Base-by-base conservation (phyloP, 805 yeast species). In the Hanseniaspora thailandica region DNA sequence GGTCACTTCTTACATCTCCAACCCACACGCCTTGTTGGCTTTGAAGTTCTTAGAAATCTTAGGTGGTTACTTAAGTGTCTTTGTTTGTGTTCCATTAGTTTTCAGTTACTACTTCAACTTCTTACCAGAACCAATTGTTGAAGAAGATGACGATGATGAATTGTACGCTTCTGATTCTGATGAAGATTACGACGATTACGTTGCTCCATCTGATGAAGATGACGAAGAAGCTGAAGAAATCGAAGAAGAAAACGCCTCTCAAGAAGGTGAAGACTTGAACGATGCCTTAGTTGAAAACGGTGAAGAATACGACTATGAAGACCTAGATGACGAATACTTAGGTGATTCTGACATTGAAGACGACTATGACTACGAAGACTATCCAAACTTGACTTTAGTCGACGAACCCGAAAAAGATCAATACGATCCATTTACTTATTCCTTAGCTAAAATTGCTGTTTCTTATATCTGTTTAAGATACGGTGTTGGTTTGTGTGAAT, bases 41-140 rank as follows among this genome's bases (percentile, higher is more conserved):
- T 39, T 50, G 23, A 50, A 50, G 43, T 13, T n/a, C 13, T 43
- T 50, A 20, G 54, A 50, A 43, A 50, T 50, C 25, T 35, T 50
- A n/a, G 20, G 19, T 23, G 47, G 47, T 13, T 50, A 50, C 25
- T 20, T 43, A n/a, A 20, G 22, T 28, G 25, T 50, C n/a, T 50
- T 50, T 20, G 33, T 50, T 34, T 45, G 22, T 20, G 43, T 40
- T 20, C 55, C 55, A 33, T 20, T 35, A 7, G 17, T 41, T 7
- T 30, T 46, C 26, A 41, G 55, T 26, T 52, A 52, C 43, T 52
- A 52, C 51, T 45, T 52, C 38, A 52, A 52, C 46, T 52, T 52
- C 44, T 33, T 52, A 22, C 49, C 51, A n/a, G 51, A 52, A 46
- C 50, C 48, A 12, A n/a, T 43, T 36, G 54, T 34, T 39, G 55